A percentile compares a stretch with the other conserved stretches of the same genome.
Evolutionary conservation across 352 stramenopile genomes (phyloP).

Genomic region (Globisporangium splendens): DNA sequence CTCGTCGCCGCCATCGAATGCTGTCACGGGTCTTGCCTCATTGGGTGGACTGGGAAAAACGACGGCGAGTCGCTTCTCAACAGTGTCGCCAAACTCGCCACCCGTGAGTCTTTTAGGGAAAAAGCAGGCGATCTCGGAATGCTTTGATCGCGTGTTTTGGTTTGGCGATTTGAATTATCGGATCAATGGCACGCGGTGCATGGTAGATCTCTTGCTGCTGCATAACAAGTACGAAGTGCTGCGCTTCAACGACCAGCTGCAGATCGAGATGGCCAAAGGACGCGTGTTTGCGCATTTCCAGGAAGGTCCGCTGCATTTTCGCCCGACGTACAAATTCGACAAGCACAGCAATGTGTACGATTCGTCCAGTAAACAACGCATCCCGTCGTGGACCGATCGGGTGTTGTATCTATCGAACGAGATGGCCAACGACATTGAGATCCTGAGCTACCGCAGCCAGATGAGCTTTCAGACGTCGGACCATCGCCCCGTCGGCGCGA

Average conservation of each 20-base stretch:
- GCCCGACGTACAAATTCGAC: constrained; percentile 97
- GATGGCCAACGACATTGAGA: constrained; percentile 40
- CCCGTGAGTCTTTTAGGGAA: neutral
- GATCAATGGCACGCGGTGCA: constrained; percentile 88
- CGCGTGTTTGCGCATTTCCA: constrained; percentile 87
- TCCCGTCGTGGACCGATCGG: constrained; percentile 96
- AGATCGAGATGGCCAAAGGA: constrained; percentile 69
- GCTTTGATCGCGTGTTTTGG: constrained; percentile 92
- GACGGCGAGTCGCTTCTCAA: constrained; percentile 26
- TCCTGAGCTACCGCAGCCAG: constrained; percentile 66
- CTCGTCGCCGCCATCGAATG: neutral
- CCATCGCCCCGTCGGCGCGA: constrained; percentile 61
- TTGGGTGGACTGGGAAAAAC: constrained; percentile 28
- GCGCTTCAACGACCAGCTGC: constrained; percentile 90
- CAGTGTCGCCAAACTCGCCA: constrained; percentile 9
- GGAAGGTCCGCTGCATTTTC: constrained; percentile 91
- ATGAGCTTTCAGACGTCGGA: constrained; percentile 69
- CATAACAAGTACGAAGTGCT: constrained; percentile 77
- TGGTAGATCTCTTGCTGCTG: constrained; percentile 77
- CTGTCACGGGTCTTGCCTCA: constrained; percentile 3
- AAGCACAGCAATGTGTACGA: constrained; percentile 91
- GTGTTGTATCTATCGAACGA: constrained; percentile 82
- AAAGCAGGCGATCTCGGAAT: constrained; percentile 37
- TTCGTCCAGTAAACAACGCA: constrained; percentile 91
- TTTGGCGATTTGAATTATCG: constrained; percentile 94